These are phyloP conservation scores for Pythium guiyangense DNA, from an alignment of 352 stramenopile species.

Conservation along the genomic window DNA sequence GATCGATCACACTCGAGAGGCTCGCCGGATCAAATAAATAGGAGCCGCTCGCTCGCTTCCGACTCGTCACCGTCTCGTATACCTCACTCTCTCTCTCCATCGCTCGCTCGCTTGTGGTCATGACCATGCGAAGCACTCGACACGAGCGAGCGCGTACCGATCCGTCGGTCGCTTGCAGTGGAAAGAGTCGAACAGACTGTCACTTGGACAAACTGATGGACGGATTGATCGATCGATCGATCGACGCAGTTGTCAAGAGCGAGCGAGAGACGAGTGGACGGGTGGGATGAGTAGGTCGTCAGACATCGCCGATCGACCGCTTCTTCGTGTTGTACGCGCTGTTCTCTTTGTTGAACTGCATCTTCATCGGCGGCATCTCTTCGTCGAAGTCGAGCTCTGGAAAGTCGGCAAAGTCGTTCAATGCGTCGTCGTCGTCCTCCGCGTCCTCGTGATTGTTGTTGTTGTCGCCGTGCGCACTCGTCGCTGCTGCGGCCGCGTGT, in stretches of 20 bases:
- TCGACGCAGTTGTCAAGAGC: too few species aligned
- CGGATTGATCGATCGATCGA: not conserved
- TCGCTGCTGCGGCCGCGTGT: not conserved
- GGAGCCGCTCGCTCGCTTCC: not conserved
- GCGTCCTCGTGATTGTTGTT: not conserved
- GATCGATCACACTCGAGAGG: not conserved
- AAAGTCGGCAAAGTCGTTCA: constrained; percentile 79
- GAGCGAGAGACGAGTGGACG: not conserved
- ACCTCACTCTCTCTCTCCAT: not conserved
- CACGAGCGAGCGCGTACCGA: too few species aligned
- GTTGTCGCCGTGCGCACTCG: not conserved
- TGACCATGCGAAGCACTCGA: too few species aligned
- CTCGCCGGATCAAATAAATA: constrained; percentile 14
- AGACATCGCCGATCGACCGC: constrained; percentile 62
- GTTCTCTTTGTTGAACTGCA: constrained; percentile 66
- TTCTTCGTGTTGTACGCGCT: constrained; percentile 49
- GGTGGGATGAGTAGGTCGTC: constrained; percentile 11
- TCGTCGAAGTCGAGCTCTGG: constrained; percentile 70
- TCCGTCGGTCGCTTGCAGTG: too few species aligned
- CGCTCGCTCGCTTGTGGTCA: too few species aligned
- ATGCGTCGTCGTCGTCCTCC: constrained; percentile 35
- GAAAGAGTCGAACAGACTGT: not conserved
- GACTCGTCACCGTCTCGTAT: not conserved
- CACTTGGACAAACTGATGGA: not conserved
- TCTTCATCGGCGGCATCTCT: constrained; percentile 38